Evolutionary conservation across 768 basidiomycete species (phyloP), one percentile per base, ranked within the genome.

Genomic region (Tylopilus sp.): DNA sequence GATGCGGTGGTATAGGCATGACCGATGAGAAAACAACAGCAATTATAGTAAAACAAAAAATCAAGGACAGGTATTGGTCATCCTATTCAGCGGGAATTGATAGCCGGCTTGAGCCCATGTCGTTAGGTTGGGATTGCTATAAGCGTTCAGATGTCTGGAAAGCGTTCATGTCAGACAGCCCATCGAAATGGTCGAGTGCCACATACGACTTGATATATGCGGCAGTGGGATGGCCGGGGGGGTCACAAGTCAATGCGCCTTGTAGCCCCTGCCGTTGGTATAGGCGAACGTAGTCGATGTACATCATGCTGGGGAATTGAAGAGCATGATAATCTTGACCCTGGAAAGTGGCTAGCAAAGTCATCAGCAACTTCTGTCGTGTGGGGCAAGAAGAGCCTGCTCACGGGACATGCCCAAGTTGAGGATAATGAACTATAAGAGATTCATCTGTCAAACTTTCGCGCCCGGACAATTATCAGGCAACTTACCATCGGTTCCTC

Each of bases 401-500:
- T 69, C 54, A 77, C 76, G 79, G 25, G 91, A 79, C 72, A 94
- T 80, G 52, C 91, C 91, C 48, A 94, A 71, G 69, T 93, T 98
- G 65, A 98, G 57, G 58, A 98, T 83, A 48, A 94, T 74, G 64
- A 85, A 88, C 90, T 91, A 31, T 40, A 40, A 49, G 59, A 52
- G 50, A 10, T n/a, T n/a, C 28, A 41, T 57, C 35, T 60, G 55
- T 44, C 8, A 22, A 22, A 52, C 15, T 9, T 31, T 50, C 8
- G 13, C 43, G 40, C 31, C 48, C 22, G 17, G 33, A 12, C 25
- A 11, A 41, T 22, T 12, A 33, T 52, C 52, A 44, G 51, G 54
- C 47, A 46, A 72, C 82, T 56, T 58, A 92, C 91, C 93, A 98
- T 87, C 2, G 97, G 95, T 67, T 99, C 97, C 62, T 95, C 91